Evolutionary conservation across 164 flowering plant species (phyloP).

Genomic region (Euptelea pleiosperma): DNA sequence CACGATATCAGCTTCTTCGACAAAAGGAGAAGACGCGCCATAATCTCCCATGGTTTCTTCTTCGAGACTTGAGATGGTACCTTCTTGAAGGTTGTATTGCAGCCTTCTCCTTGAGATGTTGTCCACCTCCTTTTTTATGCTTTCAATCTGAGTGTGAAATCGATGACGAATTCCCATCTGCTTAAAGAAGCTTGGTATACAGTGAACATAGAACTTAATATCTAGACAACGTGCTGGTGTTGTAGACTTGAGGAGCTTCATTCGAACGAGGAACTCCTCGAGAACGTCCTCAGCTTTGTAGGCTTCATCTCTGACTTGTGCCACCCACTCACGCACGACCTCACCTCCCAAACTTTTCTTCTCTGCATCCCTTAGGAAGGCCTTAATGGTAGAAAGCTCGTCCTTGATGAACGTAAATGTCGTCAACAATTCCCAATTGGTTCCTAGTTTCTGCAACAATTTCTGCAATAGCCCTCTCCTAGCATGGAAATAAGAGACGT

Average conservation of each 20-base stretch:
- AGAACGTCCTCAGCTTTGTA: background rate
- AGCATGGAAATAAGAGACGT: no score
- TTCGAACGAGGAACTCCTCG: background rate
- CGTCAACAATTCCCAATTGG: no score
- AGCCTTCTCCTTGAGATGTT: background rate
- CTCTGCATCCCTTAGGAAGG: no score
- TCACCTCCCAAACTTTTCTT: no score
- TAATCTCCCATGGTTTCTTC: background rate
- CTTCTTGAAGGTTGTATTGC: constrained; percentile 1
- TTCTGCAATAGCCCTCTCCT: no score
- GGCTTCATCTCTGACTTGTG: no score
- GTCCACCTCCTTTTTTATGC: background rate
- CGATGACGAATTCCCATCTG: background rate
- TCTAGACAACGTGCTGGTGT: background rate
- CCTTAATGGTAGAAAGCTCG: no score
- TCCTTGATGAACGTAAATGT: no score
- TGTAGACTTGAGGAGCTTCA: background rate
- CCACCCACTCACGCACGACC: no score
- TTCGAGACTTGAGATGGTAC: background rate
- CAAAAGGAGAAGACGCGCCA: background rate
- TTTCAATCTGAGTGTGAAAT: background rate
- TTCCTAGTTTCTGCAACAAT: no score
- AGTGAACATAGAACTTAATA: background rate
- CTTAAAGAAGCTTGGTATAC: background rate
- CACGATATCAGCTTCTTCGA: background rate